phyloP scores from a whole-genome alignment of 768 basidiomycete genomes.

The Phallus indusiatus region DNA sequence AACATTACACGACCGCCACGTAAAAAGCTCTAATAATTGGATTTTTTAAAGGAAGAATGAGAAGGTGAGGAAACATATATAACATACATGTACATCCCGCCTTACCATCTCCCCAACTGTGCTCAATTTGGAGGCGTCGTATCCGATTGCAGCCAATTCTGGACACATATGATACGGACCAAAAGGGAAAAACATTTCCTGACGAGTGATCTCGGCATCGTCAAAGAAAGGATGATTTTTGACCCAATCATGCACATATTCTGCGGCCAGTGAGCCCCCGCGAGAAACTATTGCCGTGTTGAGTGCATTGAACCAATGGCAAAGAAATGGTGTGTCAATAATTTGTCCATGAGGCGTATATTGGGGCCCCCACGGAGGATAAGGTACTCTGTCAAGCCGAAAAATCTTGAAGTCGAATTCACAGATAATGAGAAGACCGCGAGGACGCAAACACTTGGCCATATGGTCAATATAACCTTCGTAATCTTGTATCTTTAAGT shows the following conservation, averaged over 20 bases:
- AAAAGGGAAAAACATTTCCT: conserved; percentile 55
- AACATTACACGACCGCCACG: conserved; percentile 59
- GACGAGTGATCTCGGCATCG: conserved; percentile 42
- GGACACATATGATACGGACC: conserved; percentile 34
- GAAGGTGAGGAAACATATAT: neutral
- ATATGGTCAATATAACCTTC: conserved; percentile 55
- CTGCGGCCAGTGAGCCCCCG: conserved; percentile 54
- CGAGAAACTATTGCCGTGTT: conserved; percentile 41
- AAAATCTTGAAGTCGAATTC: conserved; percentile 68
- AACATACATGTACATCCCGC: conserved; percentile 7
- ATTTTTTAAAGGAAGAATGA: neutral
- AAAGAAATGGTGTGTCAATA: conserved; percentile 39
- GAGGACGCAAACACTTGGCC: conserved; percentile 54
- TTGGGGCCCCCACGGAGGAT: conserved; percentile 34
- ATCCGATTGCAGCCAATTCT: conserved; percentile 30
- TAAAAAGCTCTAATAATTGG: conserved; percentile 44
- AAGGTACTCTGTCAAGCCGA: conserved; percentile 35
- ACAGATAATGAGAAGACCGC: conserved; percentile 54
- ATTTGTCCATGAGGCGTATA: conserved; percentile 19
- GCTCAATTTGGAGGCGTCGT: conserved; percentile 40
- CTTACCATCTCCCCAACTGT: conserved; percentile 3
- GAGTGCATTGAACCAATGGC: conserved; percentile 53
- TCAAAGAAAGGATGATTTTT: conserved; percentile 38
- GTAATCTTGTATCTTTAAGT: conserved; percentile 58
- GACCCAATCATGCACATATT: conserved; percentile 47